phyloP scores from a whole-genome alignment of 2,329 filamentous ascomycete species.

The Tolypocladium tropicale region DNA sequence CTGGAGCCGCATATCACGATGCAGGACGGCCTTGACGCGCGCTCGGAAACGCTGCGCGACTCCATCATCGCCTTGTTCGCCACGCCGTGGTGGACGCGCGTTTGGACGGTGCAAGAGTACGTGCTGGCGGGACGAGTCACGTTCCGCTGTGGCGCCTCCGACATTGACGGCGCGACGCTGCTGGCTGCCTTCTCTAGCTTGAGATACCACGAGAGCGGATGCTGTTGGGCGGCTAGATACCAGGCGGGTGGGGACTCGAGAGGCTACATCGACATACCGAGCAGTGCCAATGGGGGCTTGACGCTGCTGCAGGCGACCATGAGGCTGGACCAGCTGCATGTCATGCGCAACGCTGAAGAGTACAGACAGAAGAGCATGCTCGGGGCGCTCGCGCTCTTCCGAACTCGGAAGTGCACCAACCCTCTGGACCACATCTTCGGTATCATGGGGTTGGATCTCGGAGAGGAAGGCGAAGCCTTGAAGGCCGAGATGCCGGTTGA shows the following conservation, averaged over 20 bases:
- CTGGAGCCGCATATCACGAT: background rate
- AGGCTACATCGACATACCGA: background rate
- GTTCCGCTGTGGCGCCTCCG: background rate
- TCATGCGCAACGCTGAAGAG: background rate
- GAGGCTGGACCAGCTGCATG: background rate
- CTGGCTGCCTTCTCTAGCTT: background rate
- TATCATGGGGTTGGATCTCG: background rate
- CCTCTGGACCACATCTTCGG: background rate
- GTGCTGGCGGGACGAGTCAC: background rate
- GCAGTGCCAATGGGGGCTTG: background rate
- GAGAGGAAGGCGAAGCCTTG: background rate
- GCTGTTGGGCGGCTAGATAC: background rate
- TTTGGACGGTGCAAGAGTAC: background rate
- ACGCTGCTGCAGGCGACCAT: background rate
- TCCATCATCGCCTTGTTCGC: background rate
- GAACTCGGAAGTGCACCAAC: background rate
- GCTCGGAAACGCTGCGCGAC: background rate
- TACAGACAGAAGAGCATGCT: background rate
- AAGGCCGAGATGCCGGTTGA: background rate
- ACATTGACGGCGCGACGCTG: background rate
- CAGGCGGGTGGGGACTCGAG: background rate
- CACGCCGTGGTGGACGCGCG: background rate
- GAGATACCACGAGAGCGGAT: background rate
- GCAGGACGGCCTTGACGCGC: background rate
- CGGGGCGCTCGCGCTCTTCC: background rate